These are phyloP conservation scores for Breviolum minutum DNA, from an alignment of 73 alveolate species.

Conservation along the genomic window DNA sequence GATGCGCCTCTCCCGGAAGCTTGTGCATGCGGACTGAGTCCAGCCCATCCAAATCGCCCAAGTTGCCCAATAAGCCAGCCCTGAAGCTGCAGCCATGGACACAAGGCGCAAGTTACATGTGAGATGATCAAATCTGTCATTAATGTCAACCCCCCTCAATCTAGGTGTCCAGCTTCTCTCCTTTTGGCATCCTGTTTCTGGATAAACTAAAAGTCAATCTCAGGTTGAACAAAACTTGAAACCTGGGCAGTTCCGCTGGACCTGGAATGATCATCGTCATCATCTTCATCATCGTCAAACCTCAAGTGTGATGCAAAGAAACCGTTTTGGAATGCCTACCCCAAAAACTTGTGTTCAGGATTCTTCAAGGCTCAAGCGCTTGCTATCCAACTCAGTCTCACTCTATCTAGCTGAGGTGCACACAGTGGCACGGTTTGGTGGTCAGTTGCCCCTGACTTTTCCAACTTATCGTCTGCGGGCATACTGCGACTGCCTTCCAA, in stretches of 20 bases:
- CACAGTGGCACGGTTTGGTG: slow-evolving; percentile 57
- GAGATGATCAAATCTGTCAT: no score
- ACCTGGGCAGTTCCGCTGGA: neutral
- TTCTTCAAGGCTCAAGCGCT: no score
- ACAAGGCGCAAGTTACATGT: neutral
- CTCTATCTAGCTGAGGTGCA: neutral
- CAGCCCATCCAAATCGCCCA: slow-evolving; percentile 64
- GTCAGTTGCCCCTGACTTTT: slow-evolving; percentile 14
- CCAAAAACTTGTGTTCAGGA: no score
- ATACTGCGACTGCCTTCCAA: neutral
- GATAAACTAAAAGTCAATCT: neutral
- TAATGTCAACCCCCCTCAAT: neutral
- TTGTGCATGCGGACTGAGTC: slow-evolving; percentile 75
- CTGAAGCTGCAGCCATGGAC: neutral
- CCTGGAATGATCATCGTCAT: neutral
- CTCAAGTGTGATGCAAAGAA: neutral
- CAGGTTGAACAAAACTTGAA: neutral
- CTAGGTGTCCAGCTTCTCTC: slow-evolving; percentile 4
- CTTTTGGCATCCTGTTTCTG: slow-evolving; percentile 2
- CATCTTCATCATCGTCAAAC: slow-evolving; percentile 29
- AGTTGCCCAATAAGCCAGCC: slow-evolving; percentile 60
- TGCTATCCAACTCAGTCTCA: no score
- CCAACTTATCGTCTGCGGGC: neutral
- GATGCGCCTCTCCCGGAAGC: slow-evolving; percentile 64
- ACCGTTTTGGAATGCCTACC: no score